phyloP scores from a whole-genome alignment of 352 stramenopile species.

The Pythium volutum region DNA sequence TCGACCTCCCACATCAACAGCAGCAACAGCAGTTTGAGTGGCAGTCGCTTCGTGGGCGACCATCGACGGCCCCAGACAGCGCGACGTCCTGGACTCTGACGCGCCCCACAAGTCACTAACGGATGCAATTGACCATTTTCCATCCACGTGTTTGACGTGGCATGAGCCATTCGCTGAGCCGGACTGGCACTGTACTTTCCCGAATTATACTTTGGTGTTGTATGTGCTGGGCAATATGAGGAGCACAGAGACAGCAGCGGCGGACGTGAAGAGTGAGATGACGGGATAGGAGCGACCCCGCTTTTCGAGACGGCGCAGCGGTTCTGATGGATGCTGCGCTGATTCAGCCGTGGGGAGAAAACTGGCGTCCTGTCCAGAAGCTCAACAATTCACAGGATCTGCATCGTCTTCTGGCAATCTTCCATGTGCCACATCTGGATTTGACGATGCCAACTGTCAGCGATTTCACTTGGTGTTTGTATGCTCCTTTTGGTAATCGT shows the following conservation, averaged over 20 bases:
- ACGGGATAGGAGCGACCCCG: no score
- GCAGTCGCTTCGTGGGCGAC: constrained; percentile 10
- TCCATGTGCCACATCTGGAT: background rate
- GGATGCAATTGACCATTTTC: background rate
- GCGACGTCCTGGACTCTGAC: background rate
- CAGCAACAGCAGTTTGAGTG: background rate
- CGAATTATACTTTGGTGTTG: no score
- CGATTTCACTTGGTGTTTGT: constrained; percentile 1
- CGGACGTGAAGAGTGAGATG: no score
- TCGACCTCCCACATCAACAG: background rate
- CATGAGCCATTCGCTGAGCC: no score
- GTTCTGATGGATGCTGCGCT: no score
- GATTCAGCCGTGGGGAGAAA: no score
- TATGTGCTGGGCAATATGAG: no score
- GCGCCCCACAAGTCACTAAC: background rate
- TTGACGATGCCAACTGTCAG: background rate
- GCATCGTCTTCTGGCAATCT: background rate
- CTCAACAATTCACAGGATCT: background rate
- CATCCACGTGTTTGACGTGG: background rate
- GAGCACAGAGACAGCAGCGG: no score
- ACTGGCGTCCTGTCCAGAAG: background rate
- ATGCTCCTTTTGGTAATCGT: background rate
- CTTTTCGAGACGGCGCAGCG: no score
- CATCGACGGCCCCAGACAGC: constrained; percentile 19
- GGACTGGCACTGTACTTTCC: constrained; percentile 1